phyloP scores from a whole-genome alignment of 2,329 filamentous ascomycete species.

The Aurifilum marmelostoma region DNA sequence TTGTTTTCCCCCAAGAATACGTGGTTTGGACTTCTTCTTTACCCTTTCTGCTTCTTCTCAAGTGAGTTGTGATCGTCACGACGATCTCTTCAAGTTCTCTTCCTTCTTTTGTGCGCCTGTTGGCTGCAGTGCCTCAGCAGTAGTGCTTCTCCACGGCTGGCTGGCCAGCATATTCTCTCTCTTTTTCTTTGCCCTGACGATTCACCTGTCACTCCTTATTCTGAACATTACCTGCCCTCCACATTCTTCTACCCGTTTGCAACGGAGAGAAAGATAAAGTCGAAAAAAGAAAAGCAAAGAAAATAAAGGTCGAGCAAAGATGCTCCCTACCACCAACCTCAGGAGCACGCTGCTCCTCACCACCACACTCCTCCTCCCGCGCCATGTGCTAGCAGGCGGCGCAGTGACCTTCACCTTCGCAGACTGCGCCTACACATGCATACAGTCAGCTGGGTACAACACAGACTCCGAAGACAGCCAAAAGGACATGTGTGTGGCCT shows the following conservation, averaged over 20 bases:
- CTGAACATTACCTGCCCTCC: not conserved
- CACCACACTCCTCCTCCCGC: slow-evolving; percentile 11
- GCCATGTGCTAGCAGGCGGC: slow-evolving; percentile 13
- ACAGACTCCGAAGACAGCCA: slow-evolving; percentile 24
- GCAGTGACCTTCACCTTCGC: slow-evolving; percentile 25
- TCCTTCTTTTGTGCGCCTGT: slow-evolving; percentile 15
- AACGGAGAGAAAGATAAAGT: not conserved
- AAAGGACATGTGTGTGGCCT: slow-evolving; percentile 26
- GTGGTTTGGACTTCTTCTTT: slow-evolving; percentile 9
- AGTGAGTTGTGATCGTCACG: slow-evolving; percentile 17
- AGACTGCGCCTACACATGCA: slow-evolving; percentile 23
- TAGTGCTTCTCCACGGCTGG: slow-evolving; percentile 28
- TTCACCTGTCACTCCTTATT: slow-evolving; percentile 13
- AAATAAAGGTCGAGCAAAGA: slow-evolving; percentile 19
- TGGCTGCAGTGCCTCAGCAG: slow-evolving; percentile 27
- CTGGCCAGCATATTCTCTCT: slow-evolving; percentile 25
- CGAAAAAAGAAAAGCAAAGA: slow-evolving; percentile 1
- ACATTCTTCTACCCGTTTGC: not conserved
- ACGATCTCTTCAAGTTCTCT: slow-evolving; percentile 2
- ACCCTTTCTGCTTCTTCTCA: slow-evolving; percentile 19
- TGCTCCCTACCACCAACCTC: slow-evolving; percentile 21
- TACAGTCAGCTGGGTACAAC: slow-evolving; percentile 18
- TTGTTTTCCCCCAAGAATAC: slow-evolving; percentile 1
- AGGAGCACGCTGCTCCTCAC: slow-evolving; percentile 17
- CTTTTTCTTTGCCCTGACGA: not conserved